Evolutionary conservation across 2,329 filamentous ascomycete species (phyloP).

Genomic region (Aspergillus japonicus): DNA sequence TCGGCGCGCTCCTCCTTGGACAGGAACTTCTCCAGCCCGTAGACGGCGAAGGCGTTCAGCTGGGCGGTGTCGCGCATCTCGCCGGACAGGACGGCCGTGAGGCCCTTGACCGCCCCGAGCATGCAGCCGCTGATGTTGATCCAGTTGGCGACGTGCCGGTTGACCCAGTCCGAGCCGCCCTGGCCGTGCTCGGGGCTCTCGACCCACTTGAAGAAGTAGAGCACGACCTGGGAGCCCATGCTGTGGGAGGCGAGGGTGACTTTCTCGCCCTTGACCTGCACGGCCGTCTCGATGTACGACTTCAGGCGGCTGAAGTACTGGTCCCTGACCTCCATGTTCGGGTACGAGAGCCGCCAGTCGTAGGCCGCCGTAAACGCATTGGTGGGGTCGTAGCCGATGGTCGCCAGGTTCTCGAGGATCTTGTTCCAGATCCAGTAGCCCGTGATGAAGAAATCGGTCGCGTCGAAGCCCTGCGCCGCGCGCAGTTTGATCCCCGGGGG

Average conservation of each 20-base stretch:
- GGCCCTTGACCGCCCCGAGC: constrained; percentile 88
- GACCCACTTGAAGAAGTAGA: constrained; percentile 78
- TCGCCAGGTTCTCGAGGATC: constrained; percentile 93
- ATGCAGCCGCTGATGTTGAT: constrained; percentile 98
- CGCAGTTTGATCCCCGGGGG: constrained; percentile 86
- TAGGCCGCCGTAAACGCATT: constrained; percentile 70
- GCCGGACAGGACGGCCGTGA: constrained; percentile 86
- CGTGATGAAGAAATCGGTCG: constrained; percentile 80
- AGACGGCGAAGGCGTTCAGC: constrained; percentile 92
- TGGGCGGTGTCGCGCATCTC: constrained; percentile 99
- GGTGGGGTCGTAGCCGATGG: constrained; percentile 88
- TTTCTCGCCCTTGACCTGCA: constrained; percentile 72
- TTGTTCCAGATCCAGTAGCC: constrained; percentile 99
- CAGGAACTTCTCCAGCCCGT: constrained; percentile 93
- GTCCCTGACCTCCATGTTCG: constrained; percentile 84
- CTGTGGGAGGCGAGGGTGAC: constrained; percentile 87
- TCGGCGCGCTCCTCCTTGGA: constrained; percentile 87
- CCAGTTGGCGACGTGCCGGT: constrained; percentile 86
- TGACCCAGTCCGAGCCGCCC: constrained; percentile 85
- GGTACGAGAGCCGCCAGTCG: constrained; percentile 90
- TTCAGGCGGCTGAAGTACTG: constrained; percentile 93
- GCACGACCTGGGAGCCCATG: constrained; percentile 94
- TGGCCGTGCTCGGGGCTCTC: constrained; percentile 73
- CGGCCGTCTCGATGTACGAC: constrained; percentile 81
- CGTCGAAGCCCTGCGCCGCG: constrained; percentile 94